These are phyloP conservation scores for Syzygium aromaticum DNA, from an alignment of 345 rosid species.

Conservation along the genomic window DNA sequence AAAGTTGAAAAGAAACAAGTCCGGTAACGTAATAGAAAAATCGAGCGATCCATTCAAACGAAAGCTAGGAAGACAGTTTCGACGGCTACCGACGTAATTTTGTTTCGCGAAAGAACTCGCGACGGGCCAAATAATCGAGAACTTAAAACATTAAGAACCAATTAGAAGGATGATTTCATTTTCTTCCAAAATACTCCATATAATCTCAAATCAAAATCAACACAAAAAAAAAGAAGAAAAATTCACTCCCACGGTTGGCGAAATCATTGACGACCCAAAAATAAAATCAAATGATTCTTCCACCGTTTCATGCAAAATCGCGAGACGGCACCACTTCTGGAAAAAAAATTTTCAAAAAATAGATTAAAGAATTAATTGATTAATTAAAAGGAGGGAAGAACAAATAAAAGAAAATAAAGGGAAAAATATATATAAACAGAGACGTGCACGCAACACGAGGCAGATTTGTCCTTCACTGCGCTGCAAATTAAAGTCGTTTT, in stretches of 20 bases:
- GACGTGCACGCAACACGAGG: conserved; percentile 63
- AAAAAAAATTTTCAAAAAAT: too few relatives aligned
- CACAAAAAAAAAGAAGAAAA: fast-evolving
- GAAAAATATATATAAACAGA: background rate
- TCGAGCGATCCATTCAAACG: background rate
- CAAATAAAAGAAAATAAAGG: background rate
- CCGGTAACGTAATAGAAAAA: background rate
- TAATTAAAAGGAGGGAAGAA: background rate
- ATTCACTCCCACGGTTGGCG: background rate
- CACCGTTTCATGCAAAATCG: background rate
- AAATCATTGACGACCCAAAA: background rate
- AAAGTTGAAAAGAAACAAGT: background rate
- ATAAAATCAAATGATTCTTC: background rate
- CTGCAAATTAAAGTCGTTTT: conserved; percentile 26
- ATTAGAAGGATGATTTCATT: background rate
- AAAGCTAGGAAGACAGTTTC: background rate
- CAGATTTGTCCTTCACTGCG: conserved; percentile 28
- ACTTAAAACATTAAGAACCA: background rate
- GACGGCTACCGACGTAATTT: background rate
- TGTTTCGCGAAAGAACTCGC: background rate
- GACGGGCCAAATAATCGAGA: background rate
- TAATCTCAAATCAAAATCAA: background rate
- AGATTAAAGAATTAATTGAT: background rate
- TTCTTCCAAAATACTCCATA: background rate
- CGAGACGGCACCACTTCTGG: background rate